Percentiles rank a stretch among this genome's conserved stretches.
Evolutionary conservation across 257 asterid genomes (phyloP).

Genomic region (Solanum pimpinellifolium): DNA sequence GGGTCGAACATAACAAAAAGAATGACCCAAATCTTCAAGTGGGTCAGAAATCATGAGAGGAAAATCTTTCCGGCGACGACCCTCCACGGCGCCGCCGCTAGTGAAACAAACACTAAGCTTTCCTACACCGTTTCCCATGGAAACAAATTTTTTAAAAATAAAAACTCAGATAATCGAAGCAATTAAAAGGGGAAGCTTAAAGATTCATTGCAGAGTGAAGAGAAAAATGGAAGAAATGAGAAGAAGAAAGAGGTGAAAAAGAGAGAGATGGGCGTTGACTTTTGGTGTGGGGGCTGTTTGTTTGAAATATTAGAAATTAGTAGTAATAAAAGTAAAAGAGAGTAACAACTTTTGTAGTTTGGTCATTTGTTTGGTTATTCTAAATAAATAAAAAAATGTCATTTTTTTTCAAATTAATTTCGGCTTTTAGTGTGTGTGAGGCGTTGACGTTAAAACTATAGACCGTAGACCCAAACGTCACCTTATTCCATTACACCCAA

Average conservation of each 20-base stretch:
- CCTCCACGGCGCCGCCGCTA: conserved; percentile 28
- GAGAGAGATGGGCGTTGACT: conserved; percentile 47
- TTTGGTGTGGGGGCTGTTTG: conserved; percentile 7
- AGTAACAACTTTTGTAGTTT: background rate
- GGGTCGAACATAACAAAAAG: conserved; percentile 80
- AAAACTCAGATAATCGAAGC: background rate
- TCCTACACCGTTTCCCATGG: conserved; percentile 95
- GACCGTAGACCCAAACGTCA: background rate
- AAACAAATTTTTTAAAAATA: background rate
- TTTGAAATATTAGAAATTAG: conserved; percentile 38
- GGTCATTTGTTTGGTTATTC: background rate
- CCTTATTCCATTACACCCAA: background rate
- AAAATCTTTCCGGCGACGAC: conserved; percentile 37
- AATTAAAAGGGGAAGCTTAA: background rate
- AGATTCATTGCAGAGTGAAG: background rate
- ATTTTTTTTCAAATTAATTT: background rate
- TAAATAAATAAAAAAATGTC: background rate
- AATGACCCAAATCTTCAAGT: conserved; percentile 84
- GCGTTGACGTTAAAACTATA: background rate
- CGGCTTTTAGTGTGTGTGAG: background rate
- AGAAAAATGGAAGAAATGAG: background rate
- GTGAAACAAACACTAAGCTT: conserved; percentile 71
- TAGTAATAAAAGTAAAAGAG: conserved; percentile 22
- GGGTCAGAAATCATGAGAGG: conserved; percentile 54
- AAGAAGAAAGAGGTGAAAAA: background rate